A percentile compares a stretch with the other conserved stretches of the same genome.
Conservation (phyloP, 1,284 basidiomycete genomes). For the Ustilago tritici region DNA sequence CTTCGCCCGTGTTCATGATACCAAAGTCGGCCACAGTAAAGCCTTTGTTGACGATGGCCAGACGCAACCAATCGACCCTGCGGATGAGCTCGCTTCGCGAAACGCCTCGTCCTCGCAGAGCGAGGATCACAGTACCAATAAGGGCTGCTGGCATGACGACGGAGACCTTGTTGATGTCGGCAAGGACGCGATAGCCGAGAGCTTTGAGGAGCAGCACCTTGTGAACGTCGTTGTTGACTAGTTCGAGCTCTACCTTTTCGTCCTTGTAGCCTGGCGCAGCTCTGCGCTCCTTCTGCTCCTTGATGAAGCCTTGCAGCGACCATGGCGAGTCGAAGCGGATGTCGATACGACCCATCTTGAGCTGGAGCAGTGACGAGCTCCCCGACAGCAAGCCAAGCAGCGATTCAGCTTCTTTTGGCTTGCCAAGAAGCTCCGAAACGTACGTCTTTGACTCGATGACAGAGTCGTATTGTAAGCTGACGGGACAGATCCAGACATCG, state of each 20-base stretch:
- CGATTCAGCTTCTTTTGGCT: slow-evolving; percentile 71
- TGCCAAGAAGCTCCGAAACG: slow-evolving; percentile 70
- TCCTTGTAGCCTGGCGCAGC: slow-evolving; percentile 39
- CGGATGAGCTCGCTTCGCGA: slow-evolving; percentile 68
- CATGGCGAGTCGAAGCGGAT: slow-evolving; percentile 70
- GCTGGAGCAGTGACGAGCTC: slow-evolving; percentile 65
- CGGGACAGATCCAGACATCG: slow-evolving; percentile 70
- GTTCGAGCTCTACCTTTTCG: slow-evolving; percentile 52
- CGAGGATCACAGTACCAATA: slow-evolving; percentile 69
- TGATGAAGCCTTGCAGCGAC: slow-evolving; percentile 68
- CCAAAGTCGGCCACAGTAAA: slow-evolving; percentile 70
- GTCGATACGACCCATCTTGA: slow-evolving; percentile 70
- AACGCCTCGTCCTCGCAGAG: slow-evolving; percentile 69
- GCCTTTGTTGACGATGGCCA: slow-evolving; percentile 66
- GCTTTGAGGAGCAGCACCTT: slow-evolving; percentile 67
- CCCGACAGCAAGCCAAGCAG: slow-evolving; percentile 68
- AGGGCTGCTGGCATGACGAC: slow-evolving; percentile 70
- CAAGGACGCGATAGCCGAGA: slow-evolving; percentile 69
- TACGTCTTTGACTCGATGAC: slow-evolving; percentile 71
- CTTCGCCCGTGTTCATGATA: slow-evolving; percentile 58
- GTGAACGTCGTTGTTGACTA: slow-evolving; percentile 50
- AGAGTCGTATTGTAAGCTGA: slow-evolving; percentile 70
- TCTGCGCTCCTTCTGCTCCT: slow-evolving; percentile 62
- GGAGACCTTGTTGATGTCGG: slow-evolving; percentile 70
- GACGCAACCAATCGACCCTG: slow-evolving; percentile 66